These are phyloP conservation scores for Paraphoma sp. DNA, from an alignment of 2,329 filamentous ascomycete species.

Conservation along the genomic window DNA sequence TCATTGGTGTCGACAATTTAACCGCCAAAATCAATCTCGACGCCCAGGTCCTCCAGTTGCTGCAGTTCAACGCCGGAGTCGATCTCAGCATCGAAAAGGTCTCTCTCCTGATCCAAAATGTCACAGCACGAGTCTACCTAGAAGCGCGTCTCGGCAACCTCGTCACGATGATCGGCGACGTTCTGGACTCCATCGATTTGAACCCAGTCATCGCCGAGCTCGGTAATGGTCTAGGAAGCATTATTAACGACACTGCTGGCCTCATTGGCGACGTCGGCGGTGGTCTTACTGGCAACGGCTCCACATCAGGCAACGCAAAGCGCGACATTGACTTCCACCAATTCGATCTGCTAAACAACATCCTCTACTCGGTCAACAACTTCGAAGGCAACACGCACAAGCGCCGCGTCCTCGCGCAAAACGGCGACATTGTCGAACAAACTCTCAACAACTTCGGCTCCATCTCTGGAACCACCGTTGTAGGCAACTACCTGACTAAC, in stretches of 20 bases:
- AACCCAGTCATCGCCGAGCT: conserved; percentile 66
- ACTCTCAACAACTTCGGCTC: conserved; percentile 61
- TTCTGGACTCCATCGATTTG: conserved; percentile 65
- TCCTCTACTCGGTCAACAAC: conserved; percentile 68
- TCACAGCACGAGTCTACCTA: conserved; percentile 64
- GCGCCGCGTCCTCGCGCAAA: conserved; percentile 63
- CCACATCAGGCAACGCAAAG: conserved; percentile 26
- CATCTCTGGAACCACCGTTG: conserved; percentile 51
- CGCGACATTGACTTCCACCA: conserved; percentile 40
- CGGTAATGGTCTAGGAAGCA: conserved; percentile 56
- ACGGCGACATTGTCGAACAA: conserved; percentile 62
- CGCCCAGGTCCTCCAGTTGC: conserved; percentile 64
- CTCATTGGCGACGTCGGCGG: conserved; percentile 34
- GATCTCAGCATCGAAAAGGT: conserved; percentile 65
- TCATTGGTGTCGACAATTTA: conserved; percentile 65
- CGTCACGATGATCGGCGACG: conserved; percentile 65
- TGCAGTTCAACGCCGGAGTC: conserved; percentile 68
- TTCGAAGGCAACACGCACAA: conserved; percentile 61
- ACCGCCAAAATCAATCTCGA: conserved; percentile 67
- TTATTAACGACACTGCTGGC: conserved; percentile 52
- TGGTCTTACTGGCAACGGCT: conserved; percentile 15
- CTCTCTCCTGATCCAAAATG: conserved; percentile 63
- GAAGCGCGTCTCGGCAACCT: conserved; percentile 67
- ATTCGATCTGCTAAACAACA: conserved; percentile 62
- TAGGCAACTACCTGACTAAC: conserved; percentile 59